phyloP scores from a whole-genome alignment of 108 stramenopile genomes.

The Aurantiochytrium sp. region DNA sequence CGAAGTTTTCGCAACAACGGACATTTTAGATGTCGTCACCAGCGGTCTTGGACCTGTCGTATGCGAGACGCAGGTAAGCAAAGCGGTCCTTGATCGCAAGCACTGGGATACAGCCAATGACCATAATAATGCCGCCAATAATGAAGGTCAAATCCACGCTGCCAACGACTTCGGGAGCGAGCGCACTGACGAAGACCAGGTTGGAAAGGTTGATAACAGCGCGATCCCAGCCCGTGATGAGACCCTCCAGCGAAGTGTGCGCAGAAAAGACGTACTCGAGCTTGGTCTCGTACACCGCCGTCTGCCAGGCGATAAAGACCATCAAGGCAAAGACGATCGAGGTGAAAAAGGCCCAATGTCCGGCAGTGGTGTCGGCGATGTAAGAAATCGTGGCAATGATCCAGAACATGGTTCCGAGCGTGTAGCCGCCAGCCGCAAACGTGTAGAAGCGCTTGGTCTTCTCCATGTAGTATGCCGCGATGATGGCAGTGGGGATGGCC shows the following conservation, averaged over 20 bases:
- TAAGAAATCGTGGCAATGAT: not conserved
- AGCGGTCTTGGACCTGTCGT: not conserved
- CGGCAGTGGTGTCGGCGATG: not conserved
- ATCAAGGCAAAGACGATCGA: not conserved
- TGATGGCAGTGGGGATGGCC: not conserved
- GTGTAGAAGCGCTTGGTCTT: not conserved
- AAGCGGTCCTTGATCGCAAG: not conserved
- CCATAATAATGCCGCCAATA: not conserved
- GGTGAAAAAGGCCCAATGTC: not conserved
- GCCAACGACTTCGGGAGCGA: not conserved
- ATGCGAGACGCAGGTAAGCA: not conserved
- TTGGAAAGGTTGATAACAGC: not conserved
- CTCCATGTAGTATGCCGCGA: not conserved
- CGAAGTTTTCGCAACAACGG: no score
- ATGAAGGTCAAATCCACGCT: not conserved
- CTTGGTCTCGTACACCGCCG: not conserved
- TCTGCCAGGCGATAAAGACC: slow-evolving; percentile 10
- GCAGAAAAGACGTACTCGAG: not conserved
- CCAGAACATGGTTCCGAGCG: not conserved
- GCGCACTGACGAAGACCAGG: not conserved
- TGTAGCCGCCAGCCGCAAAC: not conserved
- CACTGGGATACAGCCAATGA: not conserved
- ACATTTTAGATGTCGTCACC: not conserved
- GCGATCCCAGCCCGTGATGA: not conserved
- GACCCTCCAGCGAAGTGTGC: not conserved